Evolutionary conservation across 1,284 basidiomycete species (phyloP).

Genomic region (Naganishia liquefaciens): DNA sequence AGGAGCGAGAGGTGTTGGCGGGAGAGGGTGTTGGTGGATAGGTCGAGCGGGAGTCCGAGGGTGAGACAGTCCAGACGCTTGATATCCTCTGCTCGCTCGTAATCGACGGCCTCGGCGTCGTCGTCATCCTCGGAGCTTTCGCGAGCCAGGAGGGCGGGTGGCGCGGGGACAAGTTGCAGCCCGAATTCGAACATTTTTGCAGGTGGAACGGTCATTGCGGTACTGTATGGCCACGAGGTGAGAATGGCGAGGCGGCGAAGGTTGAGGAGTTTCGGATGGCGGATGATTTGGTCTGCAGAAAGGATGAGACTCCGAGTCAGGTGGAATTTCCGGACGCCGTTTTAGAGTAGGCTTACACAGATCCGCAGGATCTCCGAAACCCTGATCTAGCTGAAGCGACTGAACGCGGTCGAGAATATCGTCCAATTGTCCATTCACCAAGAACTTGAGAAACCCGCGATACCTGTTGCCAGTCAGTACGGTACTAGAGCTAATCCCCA

Average conservation of each 20-base stretch:
- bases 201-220: slow-evolving; percentile 33
- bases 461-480: slow-evolving; percentile 4
- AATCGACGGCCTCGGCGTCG: background rate
- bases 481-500: background rate
- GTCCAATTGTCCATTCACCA: slow-evolving; percentile 12
- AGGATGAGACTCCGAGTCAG: background rate
- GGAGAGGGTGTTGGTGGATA: slow-evolving; percentile 38
- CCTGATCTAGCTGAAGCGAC: slow-evolving; percentile 34
- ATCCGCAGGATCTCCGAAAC: slow-evolving; percentile 37
- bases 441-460: slow-evolving; percentile 16
- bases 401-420: slow-evolving; percentile 34
- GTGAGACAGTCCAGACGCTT: slow-evolving; percentile 34
- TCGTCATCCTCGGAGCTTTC: background rate
- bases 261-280: slow-evolving; percentile 34
- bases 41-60: slow-evolving; percentile 42
- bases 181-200: slow-evolving; percentile 40
- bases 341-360: slow-evolving; percentile 37
- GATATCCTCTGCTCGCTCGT: slow-evolving; percentile 8
- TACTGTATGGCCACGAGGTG: slow-evolving; percentile 36
- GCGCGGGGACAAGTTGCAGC: slow-evolving; percentile 38
- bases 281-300: slow-evolving; percentile 38
- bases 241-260: slow-evolving; percentile 39
- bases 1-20: slow-evolving; percentile 38
- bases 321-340: background rate
- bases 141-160: slow-evolving; percentile 2